A percentile compares a stretch with the other conserved stretches of the same genome.
phyloP scores from a whole-genome alignment of 1,284 basidiomycete species.

The Sanguinoderma infundibulare region DNA sequence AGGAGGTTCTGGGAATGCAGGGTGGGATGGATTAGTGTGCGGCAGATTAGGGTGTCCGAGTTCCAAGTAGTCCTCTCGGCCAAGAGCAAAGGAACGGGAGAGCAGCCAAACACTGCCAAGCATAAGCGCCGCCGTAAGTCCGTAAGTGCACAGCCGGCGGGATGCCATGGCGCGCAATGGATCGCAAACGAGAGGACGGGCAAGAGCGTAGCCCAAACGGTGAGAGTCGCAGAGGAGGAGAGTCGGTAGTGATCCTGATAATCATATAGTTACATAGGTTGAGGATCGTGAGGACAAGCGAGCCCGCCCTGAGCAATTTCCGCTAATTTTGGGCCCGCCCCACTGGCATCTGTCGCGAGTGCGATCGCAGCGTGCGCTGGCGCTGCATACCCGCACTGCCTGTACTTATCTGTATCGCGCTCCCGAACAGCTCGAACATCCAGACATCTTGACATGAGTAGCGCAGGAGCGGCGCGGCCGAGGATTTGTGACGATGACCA shows the following conservation, averaged over 20 bases:
- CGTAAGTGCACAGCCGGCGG: constrained; percentile 6
- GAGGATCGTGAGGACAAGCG: background rate
- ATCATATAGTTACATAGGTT: too few relatives aligned
- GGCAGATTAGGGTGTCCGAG: background rate
- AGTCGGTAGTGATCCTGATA: background rate
- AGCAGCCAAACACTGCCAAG: constrained; percentile 12
- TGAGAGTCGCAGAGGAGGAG: background rate
- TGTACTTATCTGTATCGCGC: too few relatives aligned
- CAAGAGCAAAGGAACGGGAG: constrained; percentile 6
- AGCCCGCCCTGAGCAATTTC: background rate
- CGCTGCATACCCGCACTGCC: too few relatives aligned
- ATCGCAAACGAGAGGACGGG: constrained; percentile 13
- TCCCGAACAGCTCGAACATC: too few relatives aligned
- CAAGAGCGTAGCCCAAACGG: background rate
- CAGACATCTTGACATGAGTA: too few relatives aligned
- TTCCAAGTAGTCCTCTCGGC: background rate
- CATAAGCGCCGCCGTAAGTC: constrained; percentile 7
- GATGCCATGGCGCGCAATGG: background rate
- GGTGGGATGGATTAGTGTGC: background rate
- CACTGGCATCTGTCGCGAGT: too few relatives aligned
- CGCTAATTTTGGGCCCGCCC: too few relatives aligned
- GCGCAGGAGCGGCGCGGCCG: too few relatives aligned
- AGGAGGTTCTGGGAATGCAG: background rate
- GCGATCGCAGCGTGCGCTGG: too few relatives aligned
- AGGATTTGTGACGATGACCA: too few relatives aligned